Base-by-base conservation (phyloP, 2,329 filamentous ascomycete genomes). In the Aspergillus sp. region DNA sequence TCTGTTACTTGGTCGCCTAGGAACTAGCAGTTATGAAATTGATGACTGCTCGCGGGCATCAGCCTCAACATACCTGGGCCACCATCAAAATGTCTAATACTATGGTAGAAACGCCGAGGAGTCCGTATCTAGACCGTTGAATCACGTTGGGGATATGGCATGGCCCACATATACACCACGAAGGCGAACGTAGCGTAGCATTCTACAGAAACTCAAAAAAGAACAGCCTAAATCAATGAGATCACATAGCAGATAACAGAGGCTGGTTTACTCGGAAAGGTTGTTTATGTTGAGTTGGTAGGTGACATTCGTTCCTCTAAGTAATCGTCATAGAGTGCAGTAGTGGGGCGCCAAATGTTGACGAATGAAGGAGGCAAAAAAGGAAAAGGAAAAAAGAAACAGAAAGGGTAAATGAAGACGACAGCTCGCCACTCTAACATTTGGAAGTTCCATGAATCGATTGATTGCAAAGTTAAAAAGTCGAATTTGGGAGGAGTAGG, bases 301-400 rank as follows among this genome's bases (percentile, higher is more conserved):
- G 20, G 38, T 43, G 26, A 43, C 36, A 42, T 52, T 32, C 38
- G 44, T 22, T n/a, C 15, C 24, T 42, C 43, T 42, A 57, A 38
- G 42, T 45, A 57, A 36, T n/a, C 55, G 55, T 57, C 55, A 57
- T 57, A 48, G 48, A 32, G 45, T 18, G 36, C 8, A 44, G 36
- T 41, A 39, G 24, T 52, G 22, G 38, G 9, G 17, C 38, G 38
- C 17, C 38, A 17, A 42, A 42, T 5, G 17, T 42, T 20, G 17
- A 42, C 39, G 7, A 44, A n/a, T n/a, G n/a, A n/a, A n/a, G n/a
- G n/a, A 12, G 15, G 6, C 34, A 30, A 30, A 45, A 18, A 45
- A 24, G 5, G 4, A 22, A 45, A 26, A 30, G 32, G 26, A 13
- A 36, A 44, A 44, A 44, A 53, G 7, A 51, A 41, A 50, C 12